Evolutionary conservation across 1,284 basidiomycete genomes (phyloP), one percentile per base, ranked within the genome.

Genomic region (Pterulicium gracile): DNA sequence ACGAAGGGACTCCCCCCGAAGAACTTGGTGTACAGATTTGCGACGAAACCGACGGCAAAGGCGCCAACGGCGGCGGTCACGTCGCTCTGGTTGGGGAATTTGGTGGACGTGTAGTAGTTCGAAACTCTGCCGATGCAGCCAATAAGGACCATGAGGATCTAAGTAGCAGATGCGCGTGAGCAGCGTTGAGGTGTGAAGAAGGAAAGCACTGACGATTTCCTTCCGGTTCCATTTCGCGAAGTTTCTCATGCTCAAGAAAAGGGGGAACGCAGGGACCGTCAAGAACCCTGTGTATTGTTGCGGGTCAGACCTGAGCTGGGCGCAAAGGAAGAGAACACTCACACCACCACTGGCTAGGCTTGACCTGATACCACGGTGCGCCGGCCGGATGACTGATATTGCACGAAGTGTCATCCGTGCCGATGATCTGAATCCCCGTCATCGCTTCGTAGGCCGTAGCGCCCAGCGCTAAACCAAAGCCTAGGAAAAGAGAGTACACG

Each of bases 21-120:
- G 62, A 92, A 75, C 36, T 87, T 78, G 7, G 86, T 88, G 52
- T 89, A 94, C 12, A 92, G 42, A 60, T 93, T 93, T 23, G 90
- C 77, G 36, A 91, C 67, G 45, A 92, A 67, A 4, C 91, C 90
- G 35, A 94, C 89, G 1, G 80, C 79, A 54, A 95, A 87, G 0
- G 88, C 86, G 23, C 84, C 85, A 46, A 85, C 73, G 3, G 83
- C 83, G 0, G 82, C 79, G 35, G 75, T 79, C 55, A 89, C 79
- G 58, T 90, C 85, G 48, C 72, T 76, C 56, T 89, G 82, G 49
- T 75, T 74, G 12, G 66, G 62, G 61, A 91, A 91, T 49, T 74
- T 79, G 19, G 63, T 65, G 2, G 75, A 67, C 1, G 78, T 75
- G 57, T 87, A 90, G 58, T 87, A 79, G 61, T 89, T 91, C 24